Evolutionary conservation across 164 flowering plant species (phyloP), one percentile per base, ranked within the genome.

Genomic region (Stephania yunnanensis): DNA sequence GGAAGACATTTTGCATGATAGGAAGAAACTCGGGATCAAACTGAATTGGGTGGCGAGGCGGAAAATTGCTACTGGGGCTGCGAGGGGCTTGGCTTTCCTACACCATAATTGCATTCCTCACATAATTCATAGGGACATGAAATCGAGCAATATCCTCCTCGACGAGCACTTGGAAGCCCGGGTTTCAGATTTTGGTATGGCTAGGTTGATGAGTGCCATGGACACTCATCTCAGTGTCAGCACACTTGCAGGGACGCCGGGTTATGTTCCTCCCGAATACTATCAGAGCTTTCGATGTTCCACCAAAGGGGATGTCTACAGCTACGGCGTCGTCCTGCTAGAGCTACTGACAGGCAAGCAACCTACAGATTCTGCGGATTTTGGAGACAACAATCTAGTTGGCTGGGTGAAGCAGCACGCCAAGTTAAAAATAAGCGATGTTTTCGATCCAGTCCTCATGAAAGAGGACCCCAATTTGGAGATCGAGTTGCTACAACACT

Each of bases 101-200:
- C 99, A 96, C 85, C 98, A 94, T 79, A 94, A 79, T 70, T 91
- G 97, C 89, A 87, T 78, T 46, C 99, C 99, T 0, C 97, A 90
- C 83, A 92, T 96, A 52, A 90, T 94, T 48, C 99, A 96, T 84
- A 64, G 99, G 63, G 99, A 96, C 85, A 94, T 96, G 98, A 96
- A 96, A 65, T 92, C 98, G 9, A 96, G 98, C 84, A 96, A 96
- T 77, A 97, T 96, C 30, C 82, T 96, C 68, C 85, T 96, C 0
- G 99, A 96, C 68, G 98, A 90, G 58, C 87, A 89, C 64, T 74
- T 90, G 75, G 98, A 94, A 79, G 97, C 98, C 7, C 72, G 98
- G 52, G 98, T 96, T 12, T 92, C 99, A 1, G 99, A 96, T 85
- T 96, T 96, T 73, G 99, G 99, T 22, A 94, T 96, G 99, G 99